Percentiles rank a stretch among this genome's conserved stretches.
phyloP scores from a whole-genome alignment of 768 basidiomycete genomes.

The Psilocybe azurescens region DNA sequence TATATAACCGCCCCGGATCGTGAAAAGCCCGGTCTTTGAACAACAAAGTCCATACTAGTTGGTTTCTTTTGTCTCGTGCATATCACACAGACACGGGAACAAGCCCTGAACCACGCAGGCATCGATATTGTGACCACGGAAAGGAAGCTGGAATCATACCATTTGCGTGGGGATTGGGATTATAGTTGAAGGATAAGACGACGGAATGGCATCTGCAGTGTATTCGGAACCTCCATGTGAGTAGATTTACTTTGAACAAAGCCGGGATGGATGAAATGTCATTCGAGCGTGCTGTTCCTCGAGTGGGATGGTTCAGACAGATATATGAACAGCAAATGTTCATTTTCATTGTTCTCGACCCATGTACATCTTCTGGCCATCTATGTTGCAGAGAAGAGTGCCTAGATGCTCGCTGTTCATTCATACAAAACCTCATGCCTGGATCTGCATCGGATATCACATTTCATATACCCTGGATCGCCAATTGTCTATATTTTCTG shows the following conservation, averaged over 20 bases:
- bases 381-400: neutral
- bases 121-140: neutral
- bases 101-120: neutral
- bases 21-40: constrained; percentile 1
- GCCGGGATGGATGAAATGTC: neutral
- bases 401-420: neutral
- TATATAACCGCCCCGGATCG: constrained; percentile 5
- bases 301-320: neutral
- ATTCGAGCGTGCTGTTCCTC: constrained; percentile 1
- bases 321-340: neutral
- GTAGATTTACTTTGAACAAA: constrained; percentile 13
- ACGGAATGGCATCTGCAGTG: constrained; percentile 33
- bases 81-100: neutral
- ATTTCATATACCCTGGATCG: neutral
- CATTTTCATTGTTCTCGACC: neutral
- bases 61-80: constrained; percentile 1
- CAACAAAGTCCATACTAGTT: neutral
- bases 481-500: constrained; percentile 6
- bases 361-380: neutral
- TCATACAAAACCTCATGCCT: neutral
- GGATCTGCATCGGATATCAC: neutral
- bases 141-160: neutral
- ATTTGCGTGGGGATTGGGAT: neutral
- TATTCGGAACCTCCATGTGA: constrained; percentile 33
- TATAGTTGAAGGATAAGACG: constrained; percentile 3